Evolutionary conservation across 2,329 filamentous ascomycete genomes (phyloP).

Genomic region (Penicillium sp.): DNA sequence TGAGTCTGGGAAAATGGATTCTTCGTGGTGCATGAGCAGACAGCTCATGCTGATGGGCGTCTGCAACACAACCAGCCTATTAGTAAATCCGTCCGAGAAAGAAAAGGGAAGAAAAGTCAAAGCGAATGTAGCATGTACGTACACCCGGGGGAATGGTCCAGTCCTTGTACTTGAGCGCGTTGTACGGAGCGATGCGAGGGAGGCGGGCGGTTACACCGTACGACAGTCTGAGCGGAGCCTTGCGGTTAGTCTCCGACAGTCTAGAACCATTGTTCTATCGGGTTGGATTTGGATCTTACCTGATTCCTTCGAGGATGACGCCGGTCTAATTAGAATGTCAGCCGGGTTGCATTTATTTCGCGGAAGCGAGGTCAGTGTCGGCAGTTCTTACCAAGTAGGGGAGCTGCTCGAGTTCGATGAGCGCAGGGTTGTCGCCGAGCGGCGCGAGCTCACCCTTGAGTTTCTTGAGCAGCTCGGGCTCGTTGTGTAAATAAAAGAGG

Average conservation of each 20-base stretch:
- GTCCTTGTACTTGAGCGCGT: constrained; percentile 36
- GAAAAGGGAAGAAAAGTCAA: too few relatives aligned
- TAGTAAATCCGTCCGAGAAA: not conserved
- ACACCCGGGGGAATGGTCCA: constrained; percentile 40
- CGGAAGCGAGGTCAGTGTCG: not conserved
- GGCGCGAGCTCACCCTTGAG: constrained; percentile 27
- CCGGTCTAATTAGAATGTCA: constrained; percentile 23
- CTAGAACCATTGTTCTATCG: not conserved
- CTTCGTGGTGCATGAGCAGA: constrained; percentile 41
- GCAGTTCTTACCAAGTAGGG: constrained; percentile 33
- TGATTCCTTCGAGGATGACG: constrained; percentile 35
- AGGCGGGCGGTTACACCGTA: constrained; percentile 37
- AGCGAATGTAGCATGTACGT: constrained; percentile 11
- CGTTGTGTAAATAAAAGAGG: constrained; percentile 28
- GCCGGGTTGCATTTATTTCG: not conserved
- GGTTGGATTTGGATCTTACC: constrained; percentile 21
- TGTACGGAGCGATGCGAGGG: constrained; percentile 34
- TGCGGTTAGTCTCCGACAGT: not conserved
- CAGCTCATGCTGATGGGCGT: constrained; percentile 45
- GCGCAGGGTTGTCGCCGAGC: constrained; percentile 19
- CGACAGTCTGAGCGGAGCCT: constrained; percentile 23
- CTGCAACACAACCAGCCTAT: constrained; percentile 19
- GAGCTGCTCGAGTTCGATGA: constrained; percentile 35
- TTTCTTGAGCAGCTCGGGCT: constrained; percentile 22
- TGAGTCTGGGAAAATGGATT: constrained; percentile 43